Evolutionary conservation across 805 yeast species (phyloP), one percentile per base, ranked within the genome.

Genomic region (Henningerozyma blattae): DNA sequence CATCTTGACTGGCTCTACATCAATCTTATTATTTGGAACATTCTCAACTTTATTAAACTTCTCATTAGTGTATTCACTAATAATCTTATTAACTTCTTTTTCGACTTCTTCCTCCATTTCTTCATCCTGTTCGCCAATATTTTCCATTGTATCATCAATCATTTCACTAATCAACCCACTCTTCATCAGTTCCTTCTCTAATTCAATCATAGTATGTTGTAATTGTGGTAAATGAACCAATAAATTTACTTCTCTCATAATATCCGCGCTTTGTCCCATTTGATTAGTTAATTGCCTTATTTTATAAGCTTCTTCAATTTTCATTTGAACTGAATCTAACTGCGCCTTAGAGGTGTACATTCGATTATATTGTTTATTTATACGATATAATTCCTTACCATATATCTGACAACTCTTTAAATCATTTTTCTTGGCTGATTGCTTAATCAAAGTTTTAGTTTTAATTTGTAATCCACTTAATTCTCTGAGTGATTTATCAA

Each of bases 141-240:
- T 59, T 39, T 87, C 97, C 39, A 89, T 65, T 41, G 83, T 75
- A 51, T 91, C 99, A 37, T 82, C 85, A 52, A 87, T 77, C 97
- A 91, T 91, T 52, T 91, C 98, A 44, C 83, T 84, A 34, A 91
- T 85, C 30, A 91, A 71, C 0, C 91, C 91, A 10, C 82, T 72
- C 56, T 78, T 81, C 73, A 82, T 76, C 46, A 89, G 67, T 58
- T 91, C 99, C 49, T 72, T 77, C 39, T 89, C 82, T 37, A 91
- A 61, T 45, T 80, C 93, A 48, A 79, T 79, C 82, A 89, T 85
- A 0, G 94, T 77, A 9, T 72, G 75, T 46, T 75, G 75, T 34
- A 91, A 59, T 43, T 80, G 86, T 0, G 97, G 96, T 34, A 91
- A 52, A 40, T 68, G 67, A 1, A 87, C 78, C 48, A 91, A 63